These are phyloP conservation scores for Cordyceps fumosorosea DNA, from an alignment of 2,329 filamentous ascomycete genomes.

Conservation along the genomic window DNA sequence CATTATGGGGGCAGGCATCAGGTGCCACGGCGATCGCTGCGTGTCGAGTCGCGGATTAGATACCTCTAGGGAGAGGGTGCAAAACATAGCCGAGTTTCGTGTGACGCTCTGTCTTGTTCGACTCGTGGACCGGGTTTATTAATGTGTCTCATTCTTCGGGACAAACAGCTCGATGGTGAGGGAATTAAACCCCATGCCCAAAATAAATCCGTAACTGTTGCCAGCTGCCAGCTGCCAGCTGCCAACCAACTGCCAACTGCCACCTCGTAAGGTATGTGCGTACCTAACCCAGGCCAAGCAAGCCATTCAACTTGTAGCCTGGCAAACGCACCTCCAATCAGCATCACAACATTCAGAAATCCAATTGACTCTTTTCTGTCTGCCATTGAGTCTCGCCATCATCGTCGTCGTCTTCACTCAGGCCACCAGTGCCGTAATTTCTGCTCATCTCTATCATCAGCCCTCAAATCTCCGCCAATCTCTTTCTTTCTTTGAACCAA, in stretches of 20 bases:
- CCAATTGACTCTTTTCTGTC: background rate
- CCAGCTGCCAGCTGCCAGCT: background rate
- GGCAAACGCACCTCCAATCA: background rate
- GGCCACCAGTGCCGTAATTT: background rate
- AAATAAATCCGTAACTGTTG: constrained; percentile 6
- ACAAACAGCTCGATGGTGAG: background rate
- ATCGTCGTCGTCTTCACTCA: background rate
- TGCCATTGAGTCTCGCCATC: background rate
- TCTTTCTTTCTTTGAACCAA: background rate
- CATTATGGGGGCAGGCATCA: constrained; percentile 10
- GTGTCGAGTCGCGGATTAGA: background rate
- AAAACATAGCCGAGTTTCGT: constrained; percentile 7
- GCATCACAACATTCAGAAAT: background rate
- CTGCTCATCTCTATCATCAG: background rate
- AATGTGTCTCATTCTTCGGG: background rate
- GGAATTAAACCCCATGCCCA: constrained; percentile 1
- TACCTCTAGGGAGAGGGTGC: background rate
- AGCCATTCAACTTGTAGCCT: background rate
- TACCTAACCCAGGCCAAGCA: background rate
- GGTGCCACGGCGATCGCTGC: constrained; percentile 7
- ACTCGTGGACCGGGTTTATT: constrained; percentile 3
- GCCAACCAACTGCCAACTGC: background rate
- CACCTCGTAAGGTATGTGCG: background rate
- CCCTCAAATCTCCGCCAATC: background rate
- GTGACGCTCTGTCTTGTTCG: constrained; percentile 6